Evolutionary conservation across 2,329 filamentous ascomycete species (phyloP), one percentile per base, ranked within the genome.

Genomic region (Karstenula rhodostoma): DNA sequence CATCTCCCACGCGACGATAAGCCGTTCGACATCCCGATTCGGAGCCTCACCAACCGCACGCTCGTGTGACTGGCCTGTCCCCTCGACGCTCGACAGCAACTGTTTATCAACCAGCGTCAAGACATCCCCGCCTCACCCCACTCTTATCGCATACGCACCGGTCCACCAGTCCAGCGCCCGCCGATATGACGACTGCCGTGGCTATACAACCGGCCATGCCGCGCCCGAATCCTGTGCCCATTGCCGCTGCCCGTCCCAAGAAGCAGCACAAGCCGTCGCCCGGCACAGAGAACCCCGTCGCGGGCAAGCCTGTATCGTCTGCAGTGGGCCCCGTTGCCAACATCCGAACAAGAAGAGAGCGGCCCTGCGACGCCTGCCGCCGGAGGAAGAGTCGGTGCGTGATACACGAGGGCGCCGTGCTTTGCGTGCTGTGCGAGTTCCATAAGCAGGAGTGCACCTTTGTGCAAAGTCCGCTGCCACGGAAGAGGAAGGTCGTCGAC

Each of bases 381-480:
- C 85, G 86, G 77, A 87, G 90, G 67, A 90, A 91, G 76, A 87
- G 87, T 71, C 89, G 89, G 79, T 95, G 92, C 80, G 88, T 93
- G 64, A 86, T 91, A 74, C 89, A 93, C 73, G 91, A 94, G 75
- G 90, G 90, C 66, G 87, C 91, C 69, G 84, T 84, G 42, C 82
- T 85, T 67, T 95, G 92, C 78, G 85, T 92, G 64, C 84, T 92
- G 64, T 96, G 92, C 79, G 89, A 92, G 74, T 88, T 89, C 75
- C 89, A 90, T 78, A 90, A 89, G 71, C 87, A 91, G 73, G 89
- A 92, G 68, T 95, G 92, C 79, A 94, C 92, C 46, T 88, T 94
- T 75, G 84, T 89, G 53, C 88, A 90, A 67, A 92, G 90, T 76
- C 91, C 91, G 25, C 88, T 89, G 73, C 89, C 90, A 59, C 87